Evolutionary conservation across 768 basidiomycete species (phyloP).

Genomic region (Mycena alexandri): DNA sequence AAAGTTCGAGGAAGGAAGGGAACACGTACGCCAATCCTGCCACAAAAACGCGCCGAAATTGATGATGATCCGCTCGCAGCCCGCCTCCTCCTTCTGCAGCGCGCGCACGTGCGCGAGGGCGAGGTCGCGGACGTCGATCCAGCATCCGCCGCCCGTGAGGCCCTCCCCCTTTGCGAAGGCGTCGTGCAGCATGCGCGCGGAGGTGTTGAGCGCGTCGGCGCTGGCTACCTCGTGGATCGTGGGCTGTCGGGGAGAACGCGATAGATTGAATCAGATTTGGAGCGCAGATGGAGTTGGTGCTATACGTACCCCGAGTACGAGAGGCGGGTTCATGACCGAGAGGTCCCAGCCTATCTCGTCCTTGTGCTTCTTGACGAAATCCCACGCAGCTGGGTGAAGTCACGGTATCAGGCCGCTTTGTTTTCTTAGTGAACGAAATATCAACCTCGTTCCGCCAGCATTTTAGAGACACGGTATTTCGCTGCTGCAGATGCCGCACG

Average conservation of each 20-base stretch:
- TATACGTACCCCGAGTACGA: slow-evolving; percentile 49
- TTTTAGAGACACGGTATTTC: slow-evolving; percentile 75
- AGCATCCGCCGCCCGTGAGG: slow-evolving; percentile 44
- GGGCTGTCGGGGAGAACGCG: slow-evolving; percentile 45
- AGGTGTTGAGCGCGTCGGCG: slow-evolving; percentile 51
- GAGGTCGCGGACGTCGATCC: slow-evolving; percentile 63
- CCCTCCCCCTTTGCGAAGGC: slow-evolving; percentile 41
- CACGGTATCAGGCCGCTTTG: no score
- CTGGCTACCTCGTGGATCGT: slow-evolving; percentile 50
- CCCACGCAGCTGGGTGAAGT: slow-evolving; percentile 55
- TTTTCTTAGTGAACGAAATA: neutral
- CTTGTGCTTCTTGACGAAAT: slow-evolving; percentile 53
- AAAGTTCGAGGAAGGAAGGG: neutral
- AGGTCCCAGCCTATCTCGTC: slow-evolving; percentile 64
- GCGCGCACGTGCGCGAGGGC: slow-evolving; percentile 66
- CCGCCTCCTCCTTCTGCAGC: slow-evolving; percentile 60
- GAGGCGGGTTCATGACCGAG: slow-evolving; percentile 65
- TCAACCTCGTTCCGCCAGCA: slow-evolving; percentile 70
- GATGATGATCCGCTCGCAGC: slow-evolving; percentile 67
- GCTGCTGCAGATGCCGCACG: slow-evolving; percentile 51
- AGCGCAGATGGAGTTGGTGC: no score
- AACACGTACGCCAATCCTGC: slow-evolving; percentile 43
- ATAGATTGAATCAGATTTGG: no score
- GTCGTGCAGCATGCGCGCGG: slow-evolving; percentile 49
- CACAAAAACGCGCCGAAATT: slow-evolving; percentile 44